These are phyloP conservation scores for Collybiopsis luxurians DNA, from an alignment of 768 basidiomycete species.

Conservation along the genomic window DNA sequence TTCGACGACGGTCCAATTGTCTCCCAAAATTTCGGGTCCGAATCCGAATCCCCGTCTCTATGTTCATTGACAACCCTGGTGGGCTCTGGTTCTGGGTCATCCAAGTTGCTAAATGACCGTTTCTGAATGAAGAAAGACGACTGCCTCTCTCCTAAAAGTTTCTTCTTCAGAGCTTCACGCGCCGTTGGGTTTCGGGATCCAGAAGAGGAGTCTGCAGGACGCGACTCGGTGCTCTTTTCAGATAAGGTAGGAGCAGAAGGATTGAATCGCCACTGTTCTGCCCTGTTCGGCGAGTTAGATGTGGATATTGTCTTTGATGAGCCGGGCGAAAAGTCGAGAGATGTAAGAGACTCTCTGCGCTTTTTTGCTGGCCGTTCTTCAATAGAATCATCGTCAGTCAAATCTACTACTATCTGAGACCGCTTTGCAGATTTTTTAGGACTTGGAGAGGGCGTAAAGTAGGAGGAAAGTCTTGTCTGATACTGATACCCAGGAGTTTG, in stretches of 20 bases:
- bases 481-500: neutral
- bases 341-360: constrained; percentile 9
- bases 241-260: constrained; percentile 24
- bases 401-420: constrained; percentile 1
- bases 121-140: constrained; percentile 11
- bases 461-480: constrained; percentile 5
- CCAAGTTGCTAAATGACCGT: constrained; percentile 18
- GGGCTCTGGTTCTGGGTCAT: constrained; percentile 8
- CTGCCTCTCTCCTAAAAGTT: constrained; percentile 46
- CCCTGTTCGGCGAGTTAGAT: constrained; percentile 16
- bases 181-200: constrained; percentile 2
- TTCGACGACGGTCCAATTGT: constrained; percentile 15
- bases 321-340: constrained; percentile 1
- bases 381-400: constrained; percentile 16
- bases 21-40: constrained; percentile 25
- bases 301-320: constrained; percentile 7
- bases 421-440: constrained; percentile 13
- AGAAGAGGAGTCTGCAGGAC: neutral
- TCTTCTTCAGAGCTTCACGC: constrained; percentile 46
- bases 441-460: neutral
- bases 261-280: constrained; percentile 46
- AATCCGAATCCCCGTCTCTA: constrained; percentile 15
- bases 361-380: constrained; percentile 24
- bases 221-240: constrained; percentile 2
- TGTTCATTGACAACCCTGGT: constrained; percentile 6